Conservation (phyloP, 2,329 filamentous ascomycete species). For the Phyllosticta citribraziliensis region DNA sequence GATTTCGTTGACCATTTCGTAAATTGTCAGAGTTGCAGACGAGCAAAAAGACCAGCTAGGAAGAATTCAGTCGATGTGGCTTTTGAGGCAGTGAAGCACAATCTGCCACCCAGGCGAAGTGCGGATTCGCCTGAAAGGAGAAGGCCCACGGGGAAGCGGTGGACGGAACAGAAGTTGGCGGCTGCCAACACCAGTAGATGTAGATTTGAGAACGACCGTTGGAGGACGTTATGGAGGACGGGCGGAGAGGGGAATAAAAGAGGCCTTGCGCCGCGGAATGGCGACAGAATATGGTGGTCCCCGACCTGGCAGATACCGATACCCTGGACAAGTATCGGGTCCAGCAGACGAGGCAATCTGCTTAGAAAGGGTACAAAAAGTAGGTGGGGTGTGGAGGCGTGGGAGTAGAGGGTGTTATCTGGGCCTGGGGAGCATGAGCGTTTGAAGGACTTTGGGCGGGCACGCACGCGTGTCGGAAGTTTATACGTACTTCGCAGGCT, state of each 20-base stretch:
- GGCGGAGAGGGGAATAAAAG: conserved; percentile 71
- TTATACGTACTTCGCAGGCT: conserved; percentile 77
- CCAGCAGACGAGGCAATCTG: conserved; percentile 66
- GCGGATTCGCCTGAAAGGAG: conserved; percentile 86
- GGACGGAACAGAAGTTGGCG: conserved; percentile 61
- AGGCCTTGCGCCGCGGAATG: conserved; percentile 78
- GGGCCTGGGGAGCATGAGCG: conserved; percentile 38
- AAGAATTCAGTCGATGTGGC: conserved; percentile 14
- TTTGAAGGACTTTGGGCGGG: not conserved
- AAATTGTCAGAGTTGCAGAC: conserved; percentile 15
- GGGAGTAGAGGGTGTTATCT: conserved; percentile 53
- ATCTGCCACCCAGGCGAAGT: conserved; percentile 97
- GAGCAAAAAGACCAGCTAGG: not conserved
- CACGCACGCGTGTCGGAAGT: not conserved
- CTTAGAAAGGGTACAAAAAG: conserved; percentile 28
- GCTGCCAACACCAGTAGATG: conserved; percentile 65
- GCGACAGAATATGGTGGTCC: conserved; percentile 56
- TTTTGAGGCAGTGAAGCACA: conserved; percentile 63
- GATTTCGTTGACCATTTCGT: conserved; percentile 78
- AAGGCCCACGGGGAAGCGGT: conserved; percentile 67
- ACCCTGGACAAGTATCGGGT: conserved; percentile 74
- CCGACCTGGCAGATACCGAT: conserved; percentile 72
- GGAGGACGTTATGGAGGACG: conserved; percentile 82
- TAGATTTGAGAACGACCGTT: conserved; percentile 49
- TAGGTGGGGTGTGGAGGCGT: conserved; percentile 16